Base-by-base conservation (phyloP, 805 yeast genomes). In the Zygotorulaspora danielsina region DNA sequence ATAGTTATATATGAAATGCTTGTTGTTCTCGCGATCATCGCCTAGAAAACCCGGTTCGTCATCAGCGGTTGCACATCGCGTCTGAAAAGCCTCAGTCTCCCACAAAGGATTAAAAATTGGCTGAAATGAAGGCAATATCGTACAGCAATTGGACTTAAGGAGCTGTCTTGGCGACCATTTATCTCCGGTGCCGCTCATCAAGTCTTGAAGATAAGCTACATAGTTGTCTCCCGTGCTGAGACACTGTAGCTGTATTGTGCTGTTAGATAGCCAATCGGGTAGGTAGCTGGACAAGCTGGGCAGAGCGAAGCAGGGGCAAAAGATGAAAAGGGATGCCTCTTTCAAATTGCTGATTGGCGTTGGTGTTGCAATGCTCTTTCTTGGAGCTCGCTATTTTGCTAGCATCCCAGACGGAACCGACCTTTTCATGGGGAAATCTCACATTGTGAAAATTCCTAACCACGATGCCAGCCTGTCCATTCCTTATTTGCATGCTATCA, bases 401-500 rank as follows among this genome's bases (percentile, higher is more conserved):
- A 21, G 10, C 15, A 12, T n/a, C 18, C 20, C 15, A 19, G 25
- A 18, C 17, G 29, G 24, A n/a, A 6, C 18, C 19, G 22, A 12
- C 2, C 24, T 24, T 19, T 22, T 32, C 30, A 11, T 13, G 17
- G 13, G n/a, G 22, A 36, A 36, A 32, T 38, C 45, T 9, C 45
- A 41, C 16, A 42, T 55, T 5, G 33, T 37, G 2, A 51, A 43
- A 27, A 21, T 45, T 17, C 38, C 21, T 6, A 59, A 59, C 35
- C 26, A 28, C 11, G 63, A 59, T 42, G 57, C 57, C 8, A 54
- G 63, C 19, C 36, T 59, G 9, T 40, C 44, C 1, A 35, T 42
- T 5, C 64, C 64, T n/a, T 56, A 44, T 39, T 34, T 59, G 9
- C 63, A 58, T 41, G 51, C 54, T 31, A 39, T 59, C 15, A 58